phyloP scores from a whole-genome alignment of 176 grass and related monocot species.

The Rhipidocladum racemiflorum region DNA sequence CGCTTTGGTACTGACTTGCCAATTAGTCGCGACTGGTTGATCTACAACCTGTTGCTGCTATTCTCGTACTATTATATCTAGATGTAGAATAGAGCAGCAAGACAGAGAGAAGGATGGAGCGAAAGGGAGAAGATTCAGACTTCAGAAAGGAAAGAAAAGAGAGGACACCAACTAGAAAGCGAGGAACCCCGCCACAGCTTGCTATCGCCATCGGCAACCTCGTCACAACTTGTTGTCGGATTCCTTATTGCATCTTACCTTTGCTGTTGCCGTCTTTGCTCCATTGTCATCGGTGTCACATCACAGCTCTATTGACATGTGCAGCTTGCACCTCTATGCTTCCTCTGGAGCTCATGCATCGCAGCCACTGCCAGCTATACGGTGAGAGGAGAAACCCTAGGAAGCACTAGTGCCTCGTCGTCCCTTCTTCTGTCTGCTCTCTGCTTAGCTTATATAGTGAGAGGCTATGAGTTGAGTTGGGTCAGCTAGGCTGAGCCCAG shows the following conservation, averaged over 20 bases:
- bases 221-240: not conserved
- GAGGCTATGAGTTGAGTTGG: not conserved
- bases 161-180: no score
- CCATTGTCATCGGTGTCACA: not conserved
- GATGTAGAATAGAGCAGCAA: not conserved
- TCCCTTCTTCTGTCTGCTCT: not conserved
- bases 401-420: not conserved
- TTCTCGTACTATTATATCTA: no score
- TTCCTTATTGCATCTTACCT: not conserved
- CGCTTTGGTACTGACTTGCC: no score
- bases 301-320: not conserved
- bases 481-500: not conserved
- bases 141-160: no score
- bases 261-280: not conserved
- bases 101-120: not conserved
- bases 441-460: not conserved
- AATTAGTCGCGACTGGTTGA: no score
- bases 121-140: no score
- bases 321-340: not conserved
- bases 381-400: not conserved
- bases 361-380: accelerated
- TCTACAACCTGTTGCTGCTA: no score
- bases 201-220: not conserved
- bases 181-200: no score
- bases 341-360: not conserved